Conservation (phyloP, 73 alveolate species). For the Paramecium biaurelia region DNA sequence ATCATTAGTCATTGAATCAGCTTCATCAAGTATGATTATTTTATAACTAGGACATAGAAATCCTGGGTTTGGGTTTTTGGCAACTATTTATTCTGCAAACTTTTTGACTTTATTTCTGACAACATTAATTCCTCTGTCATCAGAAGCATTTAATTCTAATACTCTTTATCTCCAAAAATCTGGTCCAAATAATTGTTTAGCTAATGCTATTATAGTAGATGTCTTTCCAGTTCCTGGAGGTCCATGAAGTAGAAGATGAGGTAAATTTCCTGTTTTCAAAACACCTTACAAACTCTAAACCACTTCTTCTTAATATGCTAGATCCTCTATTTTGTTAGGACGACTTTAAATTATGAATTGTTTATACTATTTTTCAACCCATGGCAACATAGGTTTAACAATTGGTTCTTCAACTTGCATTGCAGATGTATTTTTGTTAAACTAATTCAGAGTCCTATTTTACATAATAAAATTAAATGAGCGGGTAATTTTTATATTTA, state of each 20-base stretch:
- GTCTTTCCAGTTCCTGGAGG: slow-evolving; percentile 98
- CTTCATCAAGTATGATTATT: slow-evolving; percentile 97
- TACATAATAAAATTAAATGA: not conserved
- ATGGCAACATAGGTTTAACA: slow-evolving; percentile 22
- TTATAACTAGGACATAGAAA: slow-evolving; percentile 68
- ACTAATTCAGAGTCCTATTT: slow-evolving; percentile 1
- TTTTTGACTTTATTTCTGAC: slow-evolving; percentile 98
- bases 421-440: not conserved
- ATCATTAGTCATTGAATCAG: slow-evolving; percentile 98
- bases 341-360: slow-evolving; percentile 61
- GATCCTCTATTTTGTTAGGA: slow-evolving; percentile 74
- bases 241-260: slow-evolving; percentile 90
- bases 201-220: slow-evolving; percentile 91
- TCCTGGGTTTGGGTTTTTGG: slow-evolving; percentile 69
- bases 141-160: slow-evolving; percentile 99
- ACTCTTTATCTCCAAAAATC: slow-evolving; percentile 92
- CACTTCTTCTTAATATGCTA: slow-evolving; percentile 81
- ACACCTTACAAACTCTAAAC: slow-evolving; percentile 76
- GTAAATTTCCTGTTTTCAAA: slow-evolving; percentile 77
- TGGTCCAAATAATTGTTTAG: slow-evolving; percentile 82
- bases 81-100: slow-evolving; percentile 79
- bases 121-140: slow-evolving; percentile 99
- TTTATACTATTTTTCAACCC: slow-evolving; percentile 64
- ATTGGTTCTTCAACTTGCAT: slow-evolving; percentile 29
- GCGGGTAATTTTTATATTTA: not conserved